Base-by-base conservation (phyloP, 768 basidiomycete genomes). In the Lactifluus rugatus region DNA sequence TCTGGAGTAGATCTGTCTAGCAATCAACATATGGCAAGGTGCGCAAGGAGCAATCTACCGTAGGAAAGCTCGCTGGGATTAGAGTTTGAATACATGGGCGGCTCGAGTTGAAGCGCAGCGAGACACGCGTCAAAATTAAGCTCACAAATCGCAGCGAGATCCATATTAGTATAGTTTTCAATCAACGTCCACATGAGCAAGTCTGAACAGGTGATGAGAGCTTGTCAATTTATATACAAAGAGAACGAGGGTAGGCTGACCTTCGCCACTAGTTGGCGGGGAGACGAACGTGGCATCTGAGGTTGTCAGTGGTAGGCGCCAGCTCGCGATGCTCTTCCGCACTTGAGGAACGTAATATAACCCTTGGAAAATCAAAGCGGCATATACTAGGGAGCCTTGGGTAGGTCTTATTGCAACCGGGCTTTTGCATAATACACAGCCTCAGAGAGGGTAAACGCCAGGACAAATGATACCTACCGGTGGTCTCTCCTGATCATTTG, bases 321-420 rank as follows among this genome's bases (percentile, higher is more conserved):
- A 78, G 13, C 57, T 60, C 2, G 76, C 69, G 49, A 76, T 67
- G 4, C 69, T 70, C 47, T 70, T 64, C 25, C 84, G 76, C 45
- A 89, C 78, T 75, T 89, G 87, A 2, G 88, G 88, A 5, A 90
- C 76, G 58, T 78, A 80, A 66, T 79, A 87, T 3, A 90, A 64
- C 0, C 79, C 81, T 67, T 85, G 83, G 2, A 84, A 65, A 52
- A 88, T 76, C 65, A 87, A 70, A 1, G 83, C 79, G 23, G 83
- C 83, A 60, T 86, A 83, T 2, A 78, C 76, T 26, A 80, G 70
- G 0, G 73, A 71, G 1, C 80, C 69, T 21, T 68, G 64, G 19
- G 80, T 78, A 1, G 85, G 78, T 23, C 87, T 84, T 21, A 89
- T 64, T 8, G 83, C 83, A 32, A 89, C 77, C 13, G 88, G 88